These are phyloP conservation scores for Phytophthora podocarpi DNA, from an alignment of 352 stramenopile species.

Conservation along the genomic window DNA sequence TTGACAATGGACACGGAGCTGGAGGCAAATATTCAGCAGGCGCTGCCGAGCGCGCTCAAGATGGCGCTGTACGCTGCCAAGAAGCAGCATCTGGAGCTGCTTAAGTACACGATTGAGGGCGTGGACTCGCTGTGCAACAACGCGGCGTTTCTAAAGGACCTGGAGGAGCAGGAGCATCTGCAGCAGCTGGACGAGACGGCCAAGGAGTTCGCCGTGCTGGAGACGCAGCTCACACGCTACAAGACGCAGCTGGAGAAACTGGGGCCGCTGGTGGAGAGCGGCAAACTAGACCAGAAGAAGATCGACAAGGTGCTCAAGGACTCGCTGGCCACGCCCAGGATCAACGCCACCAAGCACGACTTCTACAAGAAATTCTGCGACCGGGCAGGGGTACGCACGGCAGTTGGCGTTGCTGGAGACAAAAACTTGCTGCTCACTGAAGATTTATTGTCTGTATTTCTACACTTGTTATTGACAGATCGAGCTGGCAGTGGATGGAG, in stretches of 20 bases:
- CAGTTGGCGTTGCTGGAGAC: too few relatives aligned
- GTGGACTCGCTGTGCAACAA: conserved; percentile 71
- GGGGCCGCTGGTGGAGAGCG: conserved; percentile 52
- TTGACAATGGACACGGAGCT: conserved; percentile 58
- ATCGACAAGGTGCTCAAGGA: conserved; percentile 73
- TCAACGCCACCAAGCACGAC: conserved; percentile 69
- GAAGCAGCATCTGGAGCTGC: conserved; percentile 75
- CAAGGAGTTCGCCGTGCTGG: conserved; percentile 70
- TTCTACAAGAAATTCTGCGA: conserved; percentile 86
- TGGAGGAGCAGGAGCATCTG: conserved; percentile 60
- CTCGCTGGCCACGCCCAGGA: conserved; percentile 49
- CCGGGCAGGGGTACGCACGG: conserved; percentile 55
- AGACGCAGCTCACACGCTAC: conserved; percentile 69
- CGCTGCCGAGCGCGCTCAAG: conserved; percentile 72
- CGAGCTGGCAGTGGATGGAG: conserved; percentile 64
- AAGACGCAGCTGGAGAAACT: conserved; percentile 76
- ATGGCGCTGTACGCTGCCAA: conserved; percentile 77
- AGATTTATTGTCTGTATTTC: not conserved
- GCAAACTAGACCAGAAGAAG: conserved; percentile 48
- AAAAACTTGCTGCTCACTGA: not conserved
- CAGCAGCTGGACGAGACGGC: conserved; percentile 64
- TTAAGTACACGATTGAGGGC: conserved; percentile 77
- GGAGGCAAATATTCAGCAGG: conserved; percentile 60
- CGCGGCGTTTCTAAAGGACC: conserved; percentile 68
- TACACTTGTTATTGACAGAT: conserved; percentile 47